Conservation (phyloP, 1,284 basidiomycete genomes). For the Afroboletus lepidellus region DNA sequence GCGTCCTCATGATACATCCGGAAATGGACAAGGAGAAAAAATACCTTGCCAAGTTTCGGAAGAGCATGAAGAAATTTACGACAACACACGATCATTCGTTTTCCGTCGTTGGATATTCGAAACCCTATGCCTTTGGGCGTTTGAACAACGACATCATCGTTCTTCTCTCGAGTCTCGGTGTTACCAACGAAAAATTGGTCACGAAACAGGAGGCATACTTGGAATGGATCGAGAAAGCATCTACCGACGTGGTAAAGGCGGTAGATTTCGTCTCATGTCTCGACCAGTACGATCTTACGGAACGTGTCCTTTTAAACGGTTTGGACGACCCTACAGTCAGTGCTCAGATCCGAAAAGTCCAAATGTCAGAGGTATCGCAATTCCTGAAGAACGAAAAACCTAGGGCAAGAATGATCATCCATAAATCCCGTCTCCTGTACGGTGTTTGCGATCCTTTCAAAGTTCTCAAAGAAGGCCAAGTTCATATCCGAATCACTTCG, state of each 20-base stretch:
- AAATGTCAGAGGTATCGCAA: slow-evolving; percentile 49
- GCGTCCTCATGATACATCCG: slow-evolving; percentile 64
- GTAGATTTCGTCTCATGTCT: slow-evolving; percentile 55
- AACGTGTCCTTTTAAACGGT: slow-evolving; percentile 53
- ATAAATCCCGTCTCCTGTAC: slow-evolving; percentile 58
- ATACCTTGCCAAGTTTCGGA: slow-evolving; percentile 54
- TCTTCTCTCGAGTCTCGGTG: slow-evolving; percentile 59
- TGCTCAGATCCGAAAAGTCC: slow-evolving; percentile 41
- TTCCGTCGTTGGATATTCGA: slow-evolving; percentile 61
- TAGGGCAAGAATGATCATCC: slow-evolving; percentile 56
- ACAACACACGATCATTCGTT: slow-evolving; percentile 55
- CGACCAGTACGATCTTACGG: slow-evolving; percentile 47
- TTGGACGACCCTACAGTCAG: slow-evolving; percentile 45
- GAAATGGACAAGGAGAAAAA: slow-evolving; percentile 45
- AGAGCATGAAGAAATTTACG: slow-evolving; percentile 67
- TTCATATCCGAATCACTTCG: slow-evolving; percentile 56
- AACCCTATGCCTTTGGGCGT: slow-evolving; percentile 59
- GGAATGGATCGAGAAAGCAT: slow-evolving; percentile 51
- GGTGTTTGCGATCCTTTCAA: slow-evolving; percentile 66
- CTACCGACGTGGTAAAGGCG: slow-evolving; percentile 45
- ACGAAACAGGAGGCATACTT: slow-evolving; percentile 59
- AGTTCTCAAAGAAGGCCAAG: slow-evolving; percentile 59
- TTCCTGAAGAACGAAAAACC: slow-evolving; percentile 56
- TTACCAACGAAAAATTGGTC: slow-evolving; percentile 51
- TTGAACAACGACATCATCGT: slow-evolving; percentile 69